Percentiles rank a stretch among this genome's conserved stretches.
phyloP scores from a whole-genome alignment of 352 stramenopile species.

The Phytophthora pinifolia region DNA sequence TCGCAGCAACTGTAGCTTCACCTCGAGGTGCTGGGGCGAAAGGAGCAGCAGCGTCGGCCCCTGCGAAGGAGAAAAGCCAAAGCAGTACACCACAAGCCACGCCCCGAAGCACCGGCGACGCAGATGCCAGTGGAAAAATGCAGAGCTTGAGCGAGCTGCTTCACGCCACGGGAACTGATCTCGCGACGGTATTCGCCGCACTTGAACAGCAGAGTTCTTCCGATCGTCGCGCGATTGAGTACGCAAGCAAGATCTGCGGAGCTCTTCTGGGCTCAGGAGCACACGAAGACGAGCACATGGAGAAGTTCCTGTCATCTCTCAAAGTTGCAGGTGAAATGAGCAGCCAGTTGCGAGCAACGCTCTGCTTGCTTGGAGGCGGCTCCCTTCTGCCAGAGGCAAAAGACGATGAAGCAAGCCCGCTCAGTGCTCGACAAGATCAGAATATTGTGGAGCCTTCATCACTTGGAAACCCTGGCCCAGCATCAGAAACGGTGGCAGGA shows the following conservation, averaged over 20 bases:
- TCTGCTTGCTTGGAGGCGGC: conserved; percentile 32
- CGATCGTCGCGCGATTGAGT: conserved; percentile 33
- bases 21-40: conserved; percentile 16
- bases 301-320: conserved; percentile 36
- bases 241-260: conserved; percentile 37
- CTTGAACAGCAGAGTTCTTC: conserved; percentile 27
- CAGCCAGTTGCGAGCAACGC: conserved; percentile 35
- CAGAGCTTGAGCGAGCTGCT: conserved; percentile 42
- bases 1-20: conserved; percentile 10
- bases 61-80: conserved; percentile 31
- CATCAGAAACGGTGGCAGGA: conserved; percentile 2
- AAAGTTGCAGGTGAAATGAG: conserved; percentile 47
- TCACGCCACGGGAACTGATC: conserved; percentile 31
- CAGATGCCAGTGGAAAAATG: conserved; percentile 11
- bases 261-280: conserved; percentile 20
- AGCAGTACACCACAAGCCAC: conserved; percentile 29
- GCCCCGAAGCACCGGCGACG: conserved; percentile 17
- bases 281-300: conserved; percentile 13
- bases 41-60: conserved; percentile 1
- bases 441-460: conserved; percentile 3
- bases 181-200: conserved; percentile 28
- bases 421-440: conserved; percentile 7
- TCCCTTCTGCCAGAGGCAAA: conserved; percentile 34
- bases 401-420: conserved; percentile 2
- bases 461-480: neutral